These are phyloP conservation scores for Spathaspora hagerdaliae DNA, from an alignment of 805 yeast genomes.

Conservation along the genomic window DNA sequence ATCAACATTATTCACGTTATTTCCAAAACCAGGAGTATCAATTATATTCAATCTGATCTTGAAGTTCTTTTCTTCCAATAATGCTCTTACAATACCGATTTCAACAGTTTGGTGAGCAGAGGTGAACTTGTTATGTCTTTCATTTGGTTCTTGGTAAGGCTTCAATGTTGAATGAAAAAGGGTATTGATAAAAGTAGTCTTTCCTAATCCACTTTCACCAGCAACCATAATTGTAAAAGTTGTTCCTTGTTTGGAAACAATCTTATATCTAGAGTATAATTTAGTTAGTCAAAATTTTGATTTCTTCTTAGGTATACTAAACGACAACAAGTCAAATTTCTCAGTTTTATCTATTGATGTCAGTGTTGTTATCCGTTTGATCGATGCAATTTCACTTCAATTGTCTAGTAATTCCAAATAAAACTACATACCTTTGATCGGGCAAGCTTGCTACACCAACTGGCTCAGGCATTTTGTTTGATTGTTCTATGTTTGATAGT, in stretches of 20 bases:
- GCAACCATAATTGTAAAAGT: conserved; percentile 79
- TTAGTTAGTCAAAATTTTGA: conserved; percentile 1
- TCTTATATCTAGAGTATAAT: conserved; percentile 50
- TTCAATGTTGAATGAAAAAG: conserved; percentile 73
- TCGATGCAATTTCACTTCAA: no score
- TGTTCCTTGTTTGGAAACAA: conserved; percentile 72
- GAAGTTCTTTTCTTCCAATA: conserved; percentile 80
- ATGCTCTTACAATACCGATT: conserved; percentile 75
- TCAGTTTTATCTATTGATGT: no score
- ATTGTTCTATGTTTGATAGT: no score
- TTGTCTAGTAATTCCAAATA: not conserved
- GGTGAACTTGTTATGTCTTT: conserved; percentile 55
- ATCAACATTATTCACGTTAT: conserved; percentile 78
- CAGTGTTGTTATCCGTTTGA: no score
- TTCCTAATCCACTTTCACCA: conserved; percentile 91
- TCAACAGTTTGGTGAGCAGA: conserved; percentile 63
- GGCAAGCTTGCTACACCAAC: conserved; percentile 73
- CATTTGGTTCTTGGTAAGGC: conserved; percentile 50
- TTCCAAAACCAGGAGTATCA: conserved; percentile 95
- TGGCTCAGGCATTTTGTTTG: conserved; percentile 43
- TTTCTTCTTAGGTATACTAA: not conserved
- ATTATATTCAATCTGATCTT: conserved; percentile 71
- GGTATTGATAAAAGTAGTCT: conserved; percentile 87
- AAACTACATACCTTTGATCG: conserved; percentile 55
- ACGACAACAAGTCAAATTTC: not conserved